Percentiles rank a stretch among this genome's conserved stretches.
Evolutionary conservation across 805 yeast genomes (phyloP).

Genomic region (Peterozyma toletana): DNA sequence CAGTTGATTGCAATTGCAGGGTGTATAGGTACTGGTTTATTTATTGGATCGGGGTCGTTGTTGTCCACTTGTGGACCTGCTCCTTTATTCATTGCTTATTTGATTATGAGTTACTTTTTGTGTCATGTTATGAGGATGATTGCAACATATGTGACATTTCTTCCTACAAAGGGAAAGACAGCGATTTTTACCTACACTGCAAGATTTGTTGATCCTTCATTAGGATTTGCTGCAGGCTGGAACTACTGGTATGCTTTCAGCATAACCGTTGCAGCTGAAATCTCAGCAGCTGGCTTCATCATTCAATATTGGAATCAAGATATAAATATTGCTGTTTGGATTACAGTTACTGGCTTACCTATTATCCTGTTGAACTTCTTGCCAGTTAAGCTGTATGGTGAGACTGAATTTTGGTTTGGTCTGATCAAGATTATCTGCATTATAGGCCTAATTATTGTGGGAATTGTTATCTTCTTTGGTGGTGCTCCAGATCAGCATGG

Average conservation of each 20-base stretch:
- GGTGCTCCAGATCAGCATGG: conserved; percentile 48
- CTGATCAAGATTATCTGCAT: conserved; percentile 58
- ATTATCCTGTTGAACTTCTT: conserved; percentile 36
- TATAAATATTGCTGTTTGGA: conserved; percentile 41
- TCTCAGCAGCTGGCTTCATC: conserved; percentile 54
- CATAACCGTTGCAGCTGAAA: conserved; percentile 55
- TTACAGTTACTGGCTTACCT: conserved; percentile 37
- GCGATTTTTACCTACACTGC: conserved; percentile 25
- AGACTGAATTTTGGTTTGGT: conserved; percentile 62
- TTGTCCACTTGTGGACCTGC: conserved; percentile 61
- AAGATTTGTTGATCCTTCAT: conserved; percentile 34
- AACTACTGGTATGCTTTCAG: conserved; percentile 39
- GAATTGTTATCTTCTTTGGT: conserved; percentile 55
- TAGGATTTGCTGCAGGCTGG: conserved; percentile 41
- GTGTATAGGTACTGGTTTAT: conserved; percentile 34
- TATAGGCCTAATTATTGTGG: conserved; percentile 51
- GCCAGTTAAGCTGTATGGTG: conserved; percentile 46
- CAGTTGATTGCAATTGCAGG: no score
- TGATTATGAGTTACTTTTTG: conserved; percentile 53
- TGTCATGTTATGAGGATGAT: conserved; percentile 53
- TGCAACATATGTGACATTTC: conserved; percentile 56
- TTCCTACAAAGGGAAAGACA: conserved; percentile 33
- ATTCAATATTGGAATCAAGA: conserved; percentile 44
- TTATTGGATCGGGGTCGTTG: conserved; percentile 61
- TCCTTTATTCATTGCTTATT: conserved; percentile 48